Evolutionary conservation across 2,329 filamentous ascomycete genomes (phyloP).

Genomic region (Hypoxylon sp.): DNA sequence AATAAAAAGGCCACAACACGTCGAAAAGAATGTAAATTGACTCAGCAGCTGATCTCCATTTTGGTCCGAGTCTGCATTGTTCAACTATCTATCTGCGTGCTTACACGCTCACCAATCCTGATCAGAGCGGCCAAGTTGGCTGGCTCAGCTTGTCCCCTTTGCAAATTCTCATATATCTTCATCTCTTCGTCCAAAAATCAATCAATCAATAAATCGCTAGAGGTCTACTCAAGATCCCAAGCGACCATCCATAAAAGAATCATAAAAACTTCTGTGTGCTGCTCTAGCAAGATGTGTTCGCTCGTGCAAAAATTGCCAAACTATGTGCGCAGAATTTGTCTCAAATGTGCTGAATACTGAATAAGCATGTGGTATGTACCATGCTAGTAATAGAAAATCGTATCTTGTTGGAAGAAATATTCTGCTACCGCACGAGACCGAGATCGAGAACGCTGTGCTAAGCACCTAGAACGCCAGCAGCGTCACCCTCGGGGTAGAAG

Average conservation of each 20-base stretch:
- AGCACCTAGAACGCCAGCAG: constrained; percentile 60
- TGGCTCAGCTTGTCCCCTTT: constrained; percentile 33
- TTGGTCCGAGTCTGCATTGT: constrained; percentile 13
- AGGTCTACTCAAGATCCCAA: constrained; percentile 17
- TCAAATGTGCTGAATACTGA: constrained; percentile 10
- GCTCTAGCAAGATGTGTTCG: background rate
- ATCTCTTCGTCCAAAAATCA: constrained; percentile 6
- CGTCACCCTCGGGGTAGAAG: constrained; percentile 70
- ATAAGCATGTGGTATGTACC: background rate
- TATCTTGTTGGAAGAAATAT: background rate
- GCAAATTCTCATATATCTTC: constrained; percentile 11
- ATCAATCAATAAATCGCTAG: constrained; percentile 28
- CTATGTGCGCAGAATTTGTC: constrained; percentile 2
- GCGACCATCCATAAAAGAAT: constrained; percentile 22
- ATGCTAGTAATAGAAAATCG: background rate
- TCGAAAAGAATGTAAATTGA: constrained; percentile 25
- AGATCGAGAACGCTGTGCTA: constrained; percentile 28
- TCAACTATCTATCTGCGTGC: constrained; percentile 5
- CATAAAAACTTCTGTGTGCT: background rate
- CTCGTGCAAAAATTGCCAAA: background rate
- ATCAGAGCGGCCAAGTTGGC: constrained; percentile 42
- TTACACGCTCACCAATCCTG: constrained; percentile 9
- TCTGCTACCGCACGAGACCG: background rate
- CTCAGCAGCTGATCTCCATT: constrained; percentile 22
- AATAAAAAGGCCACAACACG: no score